A percentile compares a stretch with the other conserved stretches of the same genome.
Conservation (phyloP, 1,284 basidiomycete species). For the Sporisorium graminicola region DNA sequence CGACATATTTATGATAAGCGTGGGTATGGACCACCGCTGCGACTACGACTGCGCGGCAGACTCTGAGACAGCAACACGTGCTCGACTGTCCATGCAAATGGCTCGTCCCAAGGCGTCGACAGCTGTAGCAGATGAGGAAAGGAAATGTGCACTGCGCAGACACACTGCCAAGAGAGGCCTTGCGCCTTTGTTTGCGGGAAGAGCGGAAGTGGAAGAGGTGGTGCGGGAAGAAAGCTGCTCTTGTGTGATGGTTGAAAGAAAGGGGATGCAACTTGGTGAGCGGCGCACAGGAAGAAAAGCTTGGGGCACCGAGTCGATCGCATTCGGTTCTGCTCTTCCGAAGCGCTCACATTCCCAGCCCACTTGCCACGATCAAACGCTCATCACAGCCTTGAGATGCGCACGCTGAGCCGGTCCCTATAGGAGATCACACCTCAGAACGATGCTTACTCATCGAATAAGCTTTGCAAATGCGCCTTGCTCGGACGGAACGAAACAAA, state of each 20-base stretch:
- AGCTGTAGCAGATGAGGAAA: not conserved
- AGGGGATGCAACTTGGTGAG: too few relatives aligned
- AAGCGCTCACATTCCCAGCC: not conserved
- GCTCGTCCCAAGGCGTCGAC: not conserved
- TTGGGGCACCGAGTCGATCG: too few relatives aligned
- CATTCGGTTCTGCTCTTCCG: not conserved
- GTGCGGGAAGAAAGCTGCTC: not conserved
- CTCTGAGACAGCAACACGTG: not conserved
- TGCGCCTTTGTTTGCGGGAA: not conserved
- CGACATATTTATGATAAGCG: not conserved
- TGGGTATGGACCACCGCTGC: not conserved
- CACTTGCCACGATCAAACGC: too few relatives aligned
- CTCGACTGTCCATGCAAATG: not conserved
- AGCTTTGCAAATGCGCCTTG: too few relatives aligned
- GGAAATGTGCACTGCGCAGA: not conserved
- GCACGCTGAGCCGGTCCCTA: too few relatives aligned
- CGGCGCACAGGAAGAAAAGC: not conserved
- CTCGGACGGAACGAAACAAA: not conserved
- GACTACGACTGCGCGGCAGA: not conserved
- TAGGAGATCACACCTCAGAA: too few relatives aligned
- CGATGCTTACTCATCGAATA: too few relatives aligned
- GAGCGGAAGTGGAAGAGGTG: slow-evolving; percentile 1
- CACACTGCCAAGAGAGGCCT: not conserved
- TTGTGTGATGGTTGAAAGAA: not conserved
- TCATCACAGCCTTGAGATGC: not conserved